Evolutionary conservation across 257 asterid genomes (phyloP).

Genomic region (Solanum clarkiae): DNA sequence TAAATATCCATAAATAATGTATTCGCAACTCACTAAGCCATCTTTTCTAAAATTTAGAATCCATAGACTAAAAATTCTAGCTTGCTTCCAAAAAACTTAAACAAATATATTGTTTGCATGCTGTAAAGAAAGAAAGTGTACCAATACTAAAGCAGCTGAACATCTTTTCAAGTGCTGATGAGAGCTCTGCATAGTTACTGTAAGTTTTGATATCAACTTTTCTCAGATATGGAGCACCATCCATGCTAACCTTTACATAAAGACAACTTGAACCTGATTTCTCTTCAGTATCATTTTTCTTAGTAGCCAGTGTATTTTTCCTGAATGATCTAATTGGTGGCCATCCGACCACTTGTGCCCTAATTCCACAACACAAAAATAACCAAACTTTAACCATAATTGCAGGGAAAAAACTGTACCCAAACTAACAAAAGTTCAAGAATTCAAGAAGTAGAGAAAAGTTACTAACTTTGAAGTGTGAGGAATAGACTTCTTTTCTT

Average conservation of each 20-base stretch:
- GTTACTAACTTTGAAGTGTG: conserved; percentile 22
- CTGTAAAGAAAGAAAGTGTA: not conserved
- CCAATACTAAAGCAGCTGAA: conserved; percentile 81
- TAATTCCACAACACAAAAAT: conserved; percentile 9
- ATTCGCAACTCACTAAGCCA: not conserved
- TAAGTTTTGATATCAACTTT: conserved; percentile 67
- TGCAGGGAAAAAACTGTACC: not conserved
- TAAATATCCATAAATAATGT: not conserved
- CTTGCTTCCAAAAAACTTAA: not conserved
- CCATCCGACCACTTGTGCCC: conserved; percentile 91
- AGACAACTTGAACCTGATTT: conserved; percentile 37
- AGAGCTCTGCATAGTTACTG: conserved; percentile 43
- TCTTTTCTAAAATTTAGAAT: not conserved
- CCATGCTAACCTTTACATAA: conserved; percentile 81
- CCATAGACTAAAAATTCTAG: not conserved
- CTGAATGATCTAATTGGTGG: conserved; percentile 81
- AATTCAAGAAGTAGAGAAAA: not conserved
- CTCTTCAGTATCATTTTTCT: conserved; percentile 18
- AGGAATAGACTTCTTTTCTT: conserved; percentile 7
- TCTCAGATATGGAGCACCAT: conserved; percentile 84
- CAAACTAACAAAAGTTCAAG: not conserved
- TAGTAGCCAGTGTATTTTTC: conserved; percentile 50
- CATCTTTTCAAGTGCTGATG: conserved; percentile 75
- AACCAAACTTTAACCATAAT: not conserved
- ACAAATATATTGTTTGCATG: not conserved